These are phyloP conservation scores for Citrus medica DNA, from an alignment of 345 rosid species.

Conservation along the genomic window DNA sequence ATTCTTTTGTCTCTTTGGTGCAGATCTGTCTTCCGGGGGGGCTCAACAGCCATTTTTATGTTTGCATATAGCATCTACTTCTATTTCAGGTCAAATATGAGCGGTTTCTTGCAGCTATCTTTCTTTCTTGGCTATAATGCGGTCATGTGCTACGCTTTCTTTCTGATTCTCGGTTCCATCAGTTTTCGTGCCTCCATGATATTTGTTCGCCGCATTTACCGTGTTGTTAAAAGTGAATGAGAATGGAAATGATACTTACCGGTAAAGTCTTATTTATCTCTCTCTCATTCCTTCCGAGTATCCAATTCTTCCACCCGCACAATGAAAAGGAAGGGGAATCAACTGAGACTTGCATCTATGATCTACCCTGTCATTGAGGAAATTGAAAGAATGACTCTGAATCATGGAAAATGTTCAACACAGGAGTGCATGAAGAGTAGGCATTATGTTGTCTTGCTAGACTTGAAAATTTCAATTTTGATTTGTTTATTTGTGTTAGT, in stretches of 20 bases:
- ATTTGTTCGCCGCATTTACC: constrained; percentile 56
- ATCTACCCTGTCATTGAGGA: not conserved
- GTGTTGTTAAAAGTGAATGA: constrained; percentile 52
- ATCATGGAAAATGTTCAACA: not conserved
- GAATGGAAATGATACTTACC: not conserved
- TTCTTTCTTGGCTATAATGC: constrained; percentile 67
- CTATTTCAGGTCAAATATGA: constrained; percentile 65
- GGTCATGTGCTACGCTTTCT: constrained; percentile 65
- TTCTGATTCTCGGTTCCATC: constrained; percentile 64
- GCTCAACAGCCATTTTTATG: constrained; percentile 65
- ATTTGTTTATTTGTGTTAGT: not conserved
- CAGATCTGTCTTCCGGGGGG: constrained; percentile 72
- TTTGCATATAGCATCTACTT: constrained; percentile 61
- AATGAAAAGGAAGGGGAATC: not conserved
- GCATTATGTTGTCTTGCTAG: not conserved
- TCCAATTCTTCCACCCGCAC: not conserved
- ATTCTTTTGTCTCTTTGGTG: constrained; percentile 19
- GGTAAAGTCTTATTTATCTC: not conserved
- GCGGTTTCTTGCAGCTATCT: constrained; percentile 63
- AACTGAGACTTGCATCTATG: not conserved
- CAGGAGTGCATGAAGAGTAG: not conserved
- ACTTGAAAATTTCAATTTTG: not conserved
- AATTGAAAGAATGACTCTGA: not conserved
- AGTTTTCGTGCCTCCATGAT: constrained; percentile 60
- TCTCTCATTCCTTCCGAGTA: not conserved